Evolutionary conservation across 345 rosid species (phyloP).

Genomic region (Eucalyptus marginata): DNA sequence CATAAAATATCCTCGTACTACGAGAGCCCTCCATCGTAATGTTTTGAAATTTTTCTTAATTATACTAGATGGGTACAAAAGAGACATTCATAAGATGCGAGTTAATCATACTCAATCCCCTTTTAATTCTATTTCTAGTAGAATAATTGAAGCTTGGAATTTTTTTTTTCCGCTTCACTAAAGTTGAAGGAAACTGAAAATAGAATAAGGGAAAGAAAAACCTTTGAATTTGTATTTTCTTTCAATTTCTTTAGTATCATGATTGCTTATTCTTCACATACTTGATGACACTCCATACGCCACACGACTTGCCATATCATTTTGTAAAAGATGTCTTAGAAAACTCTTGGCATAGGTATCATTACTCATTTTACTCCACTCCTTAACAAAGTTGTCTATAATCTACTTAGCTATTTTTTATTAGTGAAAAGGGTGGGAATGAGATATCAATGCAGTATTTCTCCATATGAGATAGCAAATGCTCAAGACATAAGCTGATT

Average conservation of each 20-base stretch:
- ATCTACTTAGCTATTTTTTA: no score
- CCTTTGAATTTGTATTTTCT: not conserved
- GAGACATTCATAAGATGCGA: not conserved
- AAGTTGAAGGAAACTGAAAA: not conserved
- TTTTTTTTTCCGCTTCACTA: no score
- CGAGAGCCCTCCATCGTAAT: not conserved
- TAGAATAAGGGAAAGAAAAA: not conserved
- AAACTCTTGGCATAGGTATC: not conserved
- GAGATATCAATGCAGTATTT: no score
- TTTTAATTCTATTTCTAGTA: not conserved
- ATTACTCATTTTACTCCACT: no score
- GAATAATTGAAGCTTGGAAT: not conserved
- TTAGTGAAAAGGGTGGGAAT: no score
- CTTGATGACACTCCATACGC: accelerated
- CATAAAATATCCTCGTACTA: no score
- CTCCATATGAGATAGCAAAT: no score
- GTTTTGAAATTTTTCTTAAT: not conserved
- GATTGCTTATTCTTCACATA: not conserved
- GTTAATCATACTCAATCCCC: not conserved
- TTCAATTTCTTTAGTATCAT: not conserved
- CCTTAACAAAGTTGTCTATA: no score
- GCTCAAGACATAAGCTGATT: no score
- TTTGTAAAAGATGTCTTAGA: not conserved
- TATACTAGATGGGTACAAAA: not conserved
- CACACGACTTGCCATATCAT: not conserved